Conservation (phyloP, 306 rosid species). For the Cucurbita moschata region DNA sequence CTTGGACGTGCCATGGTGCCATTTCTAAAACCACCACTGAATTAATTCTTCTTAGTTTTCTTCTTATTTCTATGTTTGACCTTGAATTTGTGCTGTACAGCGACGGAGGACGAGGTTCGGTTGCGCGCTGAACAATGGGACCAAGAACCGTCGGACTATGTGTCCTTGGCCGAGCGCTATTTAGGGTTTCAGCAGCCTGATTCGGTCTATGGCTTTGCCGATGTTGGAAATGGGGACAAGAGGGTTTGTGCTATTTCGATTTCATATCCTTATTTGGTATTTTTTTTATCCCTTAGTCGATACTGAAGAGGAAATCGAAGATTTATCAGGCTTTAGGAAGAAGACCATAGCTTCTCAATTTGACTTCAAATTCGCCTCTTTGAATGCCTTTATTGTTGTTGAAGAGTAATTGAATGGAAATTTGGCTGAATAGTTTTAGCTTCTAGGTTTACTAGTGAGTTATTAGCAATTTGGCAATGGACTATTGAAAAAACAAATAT, state of each 20-base stretch:
- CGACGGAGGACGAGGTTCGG: conserved; percentile 52
- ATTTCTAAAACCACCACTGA: not conserved
- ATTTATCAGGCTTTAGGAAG: not conserved
- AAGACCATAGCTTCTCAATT: not conserved
- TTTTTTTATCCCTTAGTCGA: not conserved
- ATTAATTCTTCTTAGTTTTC: not conserved
- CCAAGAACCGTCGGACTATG: conserved; percentile 50
- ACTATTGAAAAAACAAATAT: not conserved
- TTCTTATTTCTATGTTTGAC: not conserved
- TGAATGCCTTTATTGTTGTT: not conserved
- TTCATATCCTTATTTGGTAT: not conserved
- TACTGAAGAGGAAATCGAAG: not conserved
- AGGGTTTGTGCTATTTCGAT: conserved; percentile 25
- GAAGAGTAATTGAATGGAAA: not conserved
- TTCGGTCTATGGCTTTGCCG: conserved; percentile 47
- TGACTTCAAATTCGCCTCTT: not conserved
- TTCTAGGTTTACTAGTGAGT: not conserved
- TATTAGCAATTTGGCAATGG: not conserved
- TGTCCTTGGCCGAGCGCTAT: conserved; percentile 48
- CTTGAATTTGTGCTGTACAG: conserved; percentile 10
- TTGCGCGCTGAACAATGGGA: conserved; percentile 89
- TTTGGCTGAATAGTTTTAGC: not conserved
- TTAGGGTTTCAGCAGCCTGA: conserved; percentile 63
- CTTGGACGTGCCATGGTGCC: conserved; percentile 62
- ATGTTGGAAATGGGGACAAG: conserved; percentile 54